Evolutionary conservation across 2,329 filamentous ascomycete genomes (phyloP).

Genomic region (Penicillium thymicola): DNA sequence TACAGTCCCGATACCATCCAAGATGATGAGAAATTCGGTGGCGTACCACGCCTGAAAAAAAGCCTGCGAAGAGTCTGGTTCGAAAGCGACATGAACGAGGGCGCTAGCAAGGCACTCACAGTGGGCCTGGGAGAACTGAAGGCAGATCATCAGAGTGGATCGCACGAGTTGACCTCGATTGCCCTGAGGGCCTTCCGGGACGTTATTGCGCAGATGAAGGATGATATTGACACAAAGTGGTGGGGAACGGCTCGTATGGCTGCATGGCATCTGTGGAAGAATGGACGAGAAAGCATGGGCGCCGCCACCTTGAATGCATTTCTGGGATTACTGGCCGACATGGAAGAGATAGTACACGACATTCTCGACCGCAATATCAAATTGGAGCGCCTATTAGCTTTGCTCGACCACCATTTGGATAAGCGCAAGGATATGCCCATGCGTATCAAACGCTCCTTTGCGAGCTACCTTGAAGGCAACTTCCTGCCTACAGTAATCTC

Average conservation of each 20-base stretch:
- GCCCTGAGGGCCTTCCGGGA: constrained; percentile 52
- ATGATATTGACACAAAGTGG: constrained; percentile 39
- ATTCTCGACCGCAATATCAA: constrained; percentile 12
- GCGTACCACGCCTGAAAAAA: constrained; percentile 57
- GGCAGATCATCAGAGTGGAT: constrained; percentile 58
- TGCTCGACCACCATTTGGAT: constrained; percentile 28
- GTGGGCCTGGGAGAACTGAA: constrained; percentile 51
- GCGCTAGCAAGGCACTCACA: constrained; percentile 47
- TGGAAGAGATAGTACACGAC: constrained; percentile 25
- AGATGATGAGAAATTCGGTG: constrained; percentile 47
- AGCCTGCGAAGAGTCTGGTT: constrained; percentile 60
- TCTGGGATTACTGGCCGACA: constrained; percentile 23
- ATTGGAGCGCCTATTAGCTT: constrained; percentile 21
- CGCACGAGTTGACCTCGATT: constrained; percentile 55
- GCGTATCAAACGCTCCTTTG: constrained; percentile 27
- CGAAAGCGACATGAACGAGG: constrained; percentile 49
- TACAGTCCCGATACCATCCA: constrained; percentile 52
- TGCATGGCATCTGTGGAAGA: constrained; percentile 64
- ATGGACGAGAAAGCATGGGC: constrained; percentile 64
- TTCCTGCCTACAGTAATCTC: constrained; percentile 8
- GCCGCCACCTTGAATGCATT: constrained; percentile 52
- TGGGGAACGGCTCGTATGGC: constrained; percentile 56
- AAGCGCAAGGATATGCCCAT: constrained; percentile 20
- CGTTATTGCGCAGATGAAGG: constrained; percentile 34
- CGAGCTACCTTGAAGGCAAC: constrained; percentile 22